Conservation (phyloP, 2,329 filamentous ascomycete genomes). For the Tolypocladium ovalisporum region DNA sequence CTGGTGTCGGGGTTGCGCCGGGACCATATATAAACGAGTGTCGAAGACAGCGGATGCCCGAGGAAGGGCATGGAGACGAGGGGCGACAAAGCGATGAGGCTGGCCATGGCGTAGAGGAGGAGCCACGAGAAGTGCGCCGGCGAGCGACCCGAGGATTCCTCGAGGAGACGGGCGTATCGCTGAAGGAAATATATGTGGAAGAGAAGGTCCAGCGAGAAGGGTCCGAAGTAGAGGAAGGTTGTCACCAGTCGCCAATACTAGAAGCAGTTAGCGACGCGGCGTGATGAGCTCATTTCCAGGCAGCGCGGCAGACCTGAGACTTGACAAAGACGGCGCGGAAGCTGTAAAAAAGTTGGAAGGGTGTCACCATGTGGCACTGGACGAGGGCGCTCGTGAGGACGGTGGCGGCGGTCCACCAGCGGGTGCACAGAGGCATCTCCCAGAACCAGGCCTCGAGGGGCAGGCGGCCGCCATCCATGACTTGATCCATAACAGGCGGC, state of each 20-base stretch:
- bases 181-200: constrained; percentile 99
- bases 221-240: constrained; percentile 95
- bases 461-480: constrained; percentile 52
- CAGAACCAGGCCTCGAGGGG: constrained; percentile 97
- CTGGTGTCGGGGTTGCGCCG: constrained; percentile 85
- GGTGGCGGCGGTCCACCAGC: constrained; percentile 94
- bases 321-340: constrained; percentile 85
- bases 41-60: constrained; percentile 85
- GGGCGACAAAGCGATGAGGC: constrained; percentile 72
- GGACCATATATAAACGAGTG: constrained; percentile 96
- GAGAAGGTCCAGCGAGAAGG: constrained; percentile 83
- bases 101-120: constrained; percentile 71
- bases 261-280: constrained; percentile 4
- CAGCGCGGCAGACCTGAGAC: constrained; percentile 54
- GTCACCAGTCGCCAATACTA: constrained; percentile 96
- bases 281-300: background rate
- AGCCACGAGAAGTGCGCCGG: constrained; percentile 95
- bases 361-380: constrained; percentile 84
- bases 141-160: constrained; percentile 85
- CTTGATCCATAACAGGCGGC: constrained; percentile 39
- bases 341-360: constrained; percentile 96
- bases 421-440: constrained; percentile 93
- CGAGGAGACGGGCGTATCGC: constrained; percentile 86
- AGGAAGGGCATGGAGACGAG: constrained; percentile 87
- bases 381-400: constrained; percentile 80